Percentiles rank a stretch among this genome's conserved stretches.
Evolutionary conservation across 116 monocot species (phyloP).

Genomic region (Cymodocea nodosa): DNA sequence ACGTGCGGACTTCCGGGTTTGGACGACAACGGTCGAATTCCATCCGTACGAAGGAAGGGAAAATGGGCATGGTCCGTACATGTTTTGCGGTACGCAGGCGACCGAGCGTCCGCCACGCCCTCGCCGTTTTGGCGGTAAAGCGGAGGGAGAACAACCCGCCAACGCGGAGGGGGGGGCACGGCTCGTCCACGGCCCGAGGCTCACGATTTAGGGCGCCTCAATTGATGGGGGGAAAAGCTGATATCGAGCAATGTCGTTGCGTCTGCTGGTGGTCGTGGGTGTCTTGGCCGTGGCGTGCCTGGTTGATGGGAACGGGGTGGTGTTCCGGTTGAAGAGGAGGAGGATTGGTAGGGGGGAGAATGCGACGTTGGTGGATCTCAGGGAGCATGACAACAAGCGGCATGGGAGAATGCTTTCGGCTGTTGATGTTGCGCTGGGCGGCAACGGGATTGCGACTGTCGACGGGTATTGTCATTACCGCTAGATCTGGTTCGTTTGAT

Average conservation of each 20-base stretch:
- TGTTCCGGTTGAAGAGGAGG: constrained; percentile 48
- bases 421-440: constrained; percentile 64
- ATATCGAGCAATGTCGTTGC: neutral
- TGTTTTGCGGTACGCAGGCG: too few species aligned
- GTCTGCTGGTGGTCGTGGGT: neutral
- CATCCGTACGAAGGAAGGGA: too few species aligned
- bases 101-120: too few species aligned
- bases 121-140: too few species aligned
- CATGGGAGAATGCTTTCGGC: constrained; percentile 41
- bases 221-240: too few species aligned
- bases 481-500: neutral
- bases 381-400: constrained; percentile 50
- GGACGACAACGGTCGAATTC: too few species aligned
- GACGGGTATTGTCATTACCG: constrained; percentile 10
- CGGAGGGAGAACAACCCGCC: too few species aligned
- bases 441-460: constrained; percentile 15
- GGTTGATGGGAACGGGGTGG: constrained; percentile 10
- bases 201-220: too few species aligned
- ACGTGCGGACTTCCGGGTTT: too few species aligned
- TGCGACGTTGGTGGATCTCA: constrained; percentile 25
- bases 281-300: constrained; percentile 4
- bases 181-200: too few species aligned
- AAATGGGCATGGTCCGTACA: too few species aligned
- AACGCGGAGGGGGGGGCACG: too few species aligned
- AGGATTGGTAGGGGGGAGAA: constrained; percentile 8